A percentile compares a stretch with the other conserved stretches of the same genome.
Conservation (phyloP, 495 filamentous ascomycete species). For the Venustampulla echinocandica region DNA sequence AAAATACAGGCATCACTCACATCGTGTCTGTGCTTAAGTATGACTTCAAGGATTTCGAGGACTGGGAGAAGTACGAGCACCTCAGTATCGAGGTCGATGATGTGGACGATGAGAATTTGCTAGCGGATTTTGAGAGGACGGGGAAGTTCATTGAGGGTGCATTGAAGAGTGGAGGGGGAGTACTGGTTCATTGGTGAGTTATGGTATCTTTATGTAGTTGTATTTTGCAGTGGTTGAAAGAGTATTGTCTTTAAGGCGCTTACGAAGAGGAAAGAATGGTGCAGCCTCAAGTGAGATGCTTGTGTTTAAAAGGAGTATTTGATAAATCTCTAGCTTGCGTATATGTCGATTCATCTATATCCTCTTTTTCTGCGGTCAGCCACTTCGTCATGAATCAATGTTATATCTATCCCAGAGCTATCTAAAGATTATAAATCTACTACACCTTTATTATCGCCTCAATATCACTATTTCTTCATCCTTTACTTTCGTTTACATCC, state of each 20-base stretch:
- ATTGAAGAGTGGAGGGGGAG: conserved; percentile 54
- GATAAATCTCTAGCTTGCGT: conserved; percentile 9
- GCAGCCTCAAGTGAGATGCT: no score
- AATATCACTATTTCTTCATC: no score
- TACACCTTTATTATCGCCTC: no score
- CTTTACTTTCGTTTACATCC: no score
- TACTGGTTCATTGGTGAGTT: conserved; percentile 67
- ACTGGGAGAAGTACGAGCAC: conserved; percentile 54
- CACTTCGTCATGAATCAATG: no score
- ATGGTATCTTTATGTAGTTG: neutral
- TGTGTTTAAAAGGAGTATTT: no score
- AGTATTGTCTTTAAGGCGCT: no score
- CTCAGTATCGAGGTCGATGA: conserved; percentile 79
- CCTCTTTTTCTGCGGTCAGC: conserved; percentile 8
- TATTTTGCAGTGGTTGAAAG: neutral
- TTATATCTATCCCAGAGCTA: no score
- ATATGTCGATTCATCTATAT: conserved; percentile 20
- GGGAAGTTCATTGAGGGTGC: conserved; percentile 77
- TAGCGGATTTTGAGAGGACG: conserved; percentile 67
- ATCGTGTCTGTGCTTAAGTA: conserved; percentile 69
- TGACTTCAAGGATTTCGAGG: conserved; percentile 40
- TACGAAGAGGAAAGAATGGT: no score
- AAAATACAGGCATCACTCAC: conserved; percentile 73
- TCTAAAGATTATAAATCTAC: no score
- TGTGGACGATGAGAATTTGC: conserved; percentile 73